These are phyloP conservation scores for Talaromyces ruber DNA, from an alignment of 495 filamentous ascomycete genomes.

Conservation along the genomic window DNA sequence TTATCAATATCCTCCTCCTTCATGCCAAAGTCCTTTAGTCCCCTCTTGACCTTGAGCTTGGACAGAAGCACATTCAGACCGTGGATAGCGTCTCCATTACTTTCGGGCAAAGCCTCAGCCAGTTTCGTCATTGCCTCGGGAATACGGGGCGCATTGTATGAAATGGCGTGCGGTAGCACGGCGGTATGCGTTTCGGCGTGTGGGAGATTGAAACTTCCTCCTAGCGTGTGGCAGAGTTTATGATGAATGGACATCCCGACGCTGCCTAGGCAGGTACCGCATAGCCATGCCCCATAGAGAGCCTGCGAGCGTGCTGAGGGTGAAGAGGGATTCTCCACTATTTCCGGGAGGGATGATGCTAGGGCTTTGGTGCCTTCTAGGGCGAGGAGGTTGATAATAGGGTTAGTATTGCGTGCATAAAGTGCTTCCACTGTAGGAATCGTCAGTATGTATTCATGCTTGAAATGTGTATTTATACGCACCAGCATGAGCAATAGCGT, in stretches of 20 bases:
- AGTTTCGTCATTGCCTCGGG: slow-evolving; percentile 50
- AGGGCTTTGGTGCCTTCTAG: slow-evolving; percentile 47
- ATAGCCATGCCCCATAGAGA: slow-evolving; percentile 61
- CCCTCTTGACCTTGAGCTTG: slow-evolving; percentile 50
- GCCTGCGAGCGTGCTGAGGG: slow-evolving; percentile 45
- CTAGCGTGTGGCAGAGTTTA: slow-evolving; percentile 62
- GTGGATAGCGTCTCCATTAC: slow-evolving; percentile 49
- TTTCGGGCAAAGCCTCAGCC: slow-evolving; percentile 48
- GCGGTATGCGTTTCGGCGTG: slow-evolving; percentile 65
- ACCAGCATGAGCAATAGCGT: slow-evolving; percentile 63
- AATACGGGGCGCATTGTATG: slow-evolving; percentile 59
- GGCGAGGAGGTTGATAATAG: slow-evolving; percentile 49
- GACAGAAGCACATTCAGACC: slow-evolving; percentile 52
- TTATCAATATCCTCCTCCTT: slow-evolving; percentile 59
- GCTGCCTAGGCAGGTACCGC: slow-evolving; percentile 52
- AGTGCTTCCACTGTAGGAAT: slow-evolving; percentile 48
- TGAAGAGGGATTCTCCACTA: slow-evolving; percentile 41
- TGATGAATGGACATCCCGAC: slow-evolving; percentile 66
- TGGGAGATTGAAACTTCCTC: slow-evolving; percentile 60
- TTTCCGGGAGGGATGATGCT: slow-evolving; percentile 45
- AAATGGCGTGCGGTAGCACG: slow-evolving; percentile 57
- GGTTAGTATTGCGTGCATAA: slow-evolving; percentile 56
- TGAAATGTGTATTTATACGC: slow-evolving; percentile 5
- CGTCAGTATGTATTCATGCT: not conserved
- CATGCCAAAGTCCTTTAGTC: slow-evolving; percentile 52